Conservation (phyloP, 2,329 filamentous ascomycete species). For the Cladosporium cucumerinum region DNA sequence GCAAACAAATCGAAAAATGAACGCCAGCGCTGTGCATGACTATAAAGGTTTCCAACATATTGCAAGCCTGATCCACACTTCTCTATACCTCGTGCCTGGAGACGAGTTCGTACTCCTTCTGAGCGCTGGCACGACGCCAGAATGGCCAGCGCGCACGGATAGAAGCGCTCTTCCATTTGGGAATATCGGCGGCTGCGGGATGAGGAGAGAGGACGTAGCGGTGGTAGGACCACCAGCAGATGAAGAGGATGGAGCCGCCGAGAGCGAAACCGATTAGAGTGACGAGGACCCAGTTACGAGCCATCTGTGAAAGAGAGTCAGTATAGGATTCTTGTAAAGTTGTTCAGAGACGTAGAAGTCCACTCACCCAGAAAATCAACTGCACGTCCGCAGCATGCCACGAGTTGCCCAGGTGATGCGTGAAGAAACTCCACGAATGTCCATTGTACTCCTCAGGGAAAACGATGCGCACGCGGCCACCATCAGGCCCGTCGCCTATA, state of each 20-base stretch:
- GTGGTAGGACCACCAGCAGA: conserved; percentile 51
- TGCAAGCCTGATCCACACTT: not conserved
- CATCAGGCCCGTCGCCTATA: conserved; percentile 38
- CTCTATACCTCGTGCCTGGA: conserved; percentile 30
- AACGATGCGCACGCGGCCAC: conserved; percentile 61
- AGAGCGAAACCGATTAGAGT: conserved; percentile 51
- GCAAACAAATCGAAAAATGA: not conserved
- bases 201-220: conserved; percentile 35
- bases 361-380: conserved; percentile 60
- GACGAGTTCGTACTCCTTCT: conserved; percentile 32
- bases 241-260: conserved; percentile 46
- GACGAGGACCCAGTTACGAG: conserved; percentile 54
- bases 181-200: conserved; percentile 19
- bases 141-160: conserved; percentile 27
- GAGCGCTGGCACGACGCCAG: conserved; percentile 28
- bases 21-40: conserved; percentile 13
- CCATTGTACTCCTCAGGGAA: conserved; percentile 69
- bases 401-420: conserved; percentile 61
- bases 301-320: conserved; percentile 27
- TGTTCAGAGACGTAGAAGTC: not conserved
- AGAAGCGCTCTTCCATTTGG: conserved; percentile 27
- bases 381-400: conserved; percentile 64
- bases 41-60: conserved; percentile 6
- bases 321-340: not conserved
- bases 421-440: conserved; percentile 70